Conservation (phyloP, 345 rosid genomes). For the Eucalyptus shirleyi region DNA sequence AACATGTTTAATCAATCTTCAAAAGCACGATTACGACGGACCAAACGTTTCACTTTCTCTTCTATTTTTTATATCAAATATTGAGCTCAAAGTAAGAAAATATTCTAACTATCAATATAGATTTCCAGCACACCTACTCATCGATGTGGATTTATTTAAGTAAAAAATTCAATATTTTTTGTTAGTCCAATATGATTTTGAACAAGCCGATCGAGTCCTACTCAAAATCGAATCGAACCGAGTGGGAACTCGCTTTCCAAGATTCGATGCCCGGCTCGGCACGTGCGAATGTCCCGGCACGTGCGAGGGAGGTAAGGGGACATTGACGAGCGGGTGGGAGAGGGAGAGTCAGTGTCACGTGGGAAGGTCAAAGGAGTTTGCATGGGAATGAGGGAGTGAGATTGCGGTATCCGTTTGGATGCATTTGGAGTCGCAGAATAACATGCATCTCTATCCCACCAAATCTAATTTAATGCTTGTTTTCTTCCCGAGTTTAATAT, state of each 20-base stretch:
- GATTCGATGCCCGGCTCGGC: background rate
- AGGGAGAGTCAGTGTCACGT: background rate
- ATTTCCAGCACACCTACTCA: too few species aligned
- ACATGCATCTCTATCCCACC: background rate
- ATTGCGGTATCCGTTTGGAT: background rate
- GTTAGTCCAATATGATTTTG: background rate
- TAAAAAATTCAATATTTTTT: accelerated
- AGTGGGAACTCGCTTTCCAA: too few species aligned
- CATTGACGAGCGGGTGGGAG: background rate
- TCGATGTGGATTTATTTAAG: accelerated
- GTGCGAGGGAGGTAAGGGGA: background rate
- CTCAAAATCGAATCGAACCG: background rate
- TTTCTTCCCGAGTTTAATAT: background rate
- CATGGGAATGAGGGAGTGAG: background rate
- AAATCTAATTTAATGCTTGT: background rate
- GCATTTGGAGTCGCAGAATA: background rate
- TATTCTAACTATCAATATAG: background rate
- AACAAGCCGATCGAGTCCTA: background rate
- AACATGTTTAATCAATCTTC: background rate
- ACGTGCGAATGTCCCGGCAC: background rate
- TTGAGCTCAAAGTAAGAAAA: background rate
- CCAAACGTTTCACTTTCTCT: background rate
- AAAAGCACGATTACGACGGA: background rate
- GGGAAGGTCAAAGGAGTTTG: background rate
- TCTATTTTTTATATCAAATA: background rate